Percentiles rank a stretch among this genome's conserved stretches.
These are phyloP conservation scores for Hansenula sp. DNA, from an alignment of 1,139 yeast genomes.

Conservation along the genomic window DNA sequence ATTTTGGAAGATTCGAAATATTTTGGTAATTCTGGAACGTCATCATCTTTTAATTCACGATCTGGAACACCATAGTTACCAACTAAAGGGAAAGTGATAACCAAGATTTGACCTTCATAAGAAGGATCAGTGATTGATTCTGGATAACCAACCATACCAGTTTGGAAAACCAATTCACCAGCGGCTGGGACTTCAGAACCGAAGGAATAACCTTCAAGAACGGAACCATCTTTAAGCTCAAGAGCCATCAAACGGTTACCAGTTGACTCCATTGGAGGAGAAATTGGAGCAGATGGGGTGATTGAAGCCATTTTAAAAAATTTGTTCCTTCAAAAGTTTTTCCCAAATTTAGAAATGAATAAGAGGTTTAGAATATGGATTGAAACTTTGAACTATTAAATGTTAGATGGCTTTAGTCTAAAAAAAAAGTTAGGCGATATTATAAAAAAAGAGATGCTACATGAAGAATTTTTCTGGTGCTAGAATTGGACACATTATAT, in stretches of 20 bases:
- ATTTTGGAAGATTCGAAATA: slow-evolving; percentile 89
- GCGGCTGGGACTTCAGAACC: slow-evolving; percentile 87
- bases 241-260: slow-evolving; percentile 83
- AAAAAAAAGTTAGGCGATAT: not conserved
- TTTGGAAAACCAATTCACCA: slow-evolving; percentile 98
- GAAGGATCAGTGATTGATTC: slow-evolving; percentile 99
- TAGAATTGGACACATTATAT: too few relatives aligned
- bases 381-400: not conserved
- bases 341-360: not conserved
- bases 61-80: slow-evolving; percentile 99
- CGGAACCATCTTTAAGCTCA: slow-evolving; percentile 87
- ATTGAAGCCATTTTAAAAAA: slow-evolving; percentile 21
- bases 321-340: too few relatives aligned
- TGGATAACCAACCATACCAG: slow-evolving; percentile 99
- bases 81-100: slow-evolving; percentile 92
- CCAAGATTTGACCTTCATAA: slow-evolving; percentile 95
- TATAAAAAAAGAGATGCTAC: too few relatives aligned
- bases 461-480: too few relatives aligned
- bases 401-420: not conserved
- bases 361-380: not conserved
- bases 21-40: slow-evolving; percentile 74
- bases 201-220: slow-evolving; percentile 93
- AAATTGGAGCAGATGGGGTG: slow-evolving; percentile 64
- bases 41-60: slow-evolving; percentile 69
- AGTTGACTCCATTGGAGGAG: slow-evolving; percentile 82